These are phyloP conservation scores for Colletotrichum coccodes DNA, from an alignment of 2,329 filamentous ascomycete species.

Conservation along the genomic window DNA sequence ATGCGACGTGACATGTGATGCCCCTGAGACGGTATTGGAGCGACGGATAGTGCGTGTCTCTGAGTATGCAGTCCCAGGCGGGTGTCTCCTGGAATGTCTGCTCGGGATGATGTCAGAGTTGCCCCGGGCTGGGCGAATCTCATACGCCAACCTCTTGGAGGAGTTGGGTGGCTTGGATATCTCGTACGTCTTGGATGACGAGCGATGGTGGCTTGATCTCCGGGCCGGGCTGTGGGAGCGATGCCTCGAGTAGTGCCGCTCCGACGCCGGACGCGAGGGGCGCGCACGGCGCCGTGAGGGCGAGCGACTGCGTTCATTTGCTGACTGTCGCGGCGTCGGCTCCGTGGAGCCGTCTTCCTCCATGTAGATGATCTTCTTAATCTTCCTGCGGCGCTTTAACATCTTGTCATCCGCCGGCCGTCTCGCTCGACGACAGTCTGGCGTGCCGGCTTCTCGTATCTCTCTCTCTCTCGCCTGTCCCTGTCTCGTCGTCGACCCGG, in stretches of 20 bases:
- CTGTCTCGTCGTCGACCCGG: constrained; percentile 32
- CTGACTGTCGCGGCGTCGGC: constrained; percentile 7
- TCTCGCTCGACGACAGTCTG: constrained; percentile 22
- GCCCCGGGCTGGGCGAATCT: background rate
- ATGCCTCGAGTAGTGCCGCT: constrained; percentile 22
- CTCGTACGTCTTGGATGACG: constrained; percentile 13
- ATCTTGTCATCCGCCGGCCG: constrained; percentile 32
- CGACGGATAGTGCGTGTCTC: constrained; percentile 18
- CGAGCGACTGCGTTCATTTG: constrained; percentile 21
- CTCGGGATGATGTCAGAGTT: constrained; percentile 7
- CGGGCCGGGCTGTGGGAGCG: constrained; percentile 18
- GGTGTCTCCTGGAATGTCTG: constrained; percentile 17
- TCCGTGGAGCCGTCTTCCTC: constrained; percentile 25
- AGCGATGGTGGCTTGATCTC: constrained; percentile 15
- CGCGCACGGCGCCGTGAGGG: constrained; percentile 27
- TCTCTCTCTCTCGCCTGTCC: constrained; percentile 14
- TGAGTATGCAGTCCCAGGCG: constrained; percentile 22
- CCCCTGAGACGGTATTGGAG: constrained; percentile 27
- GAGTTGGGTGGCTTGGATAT: constrained; percentile 13
- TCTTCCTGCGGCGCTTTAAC: constrained; percentile 18
- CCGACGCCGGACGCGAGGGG: constrained; percentile 27
- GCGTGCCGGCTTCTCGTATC: background rate
- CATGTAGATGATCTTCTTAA: constrained; percentile 25
- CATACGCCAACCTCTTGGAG: constrained; percentile 13
- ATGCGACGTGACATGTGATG: constrained; percentile 33